Conservation (phyloP, 768 basidiomycete genomes). For the Gyrodon lividus region DNA sequence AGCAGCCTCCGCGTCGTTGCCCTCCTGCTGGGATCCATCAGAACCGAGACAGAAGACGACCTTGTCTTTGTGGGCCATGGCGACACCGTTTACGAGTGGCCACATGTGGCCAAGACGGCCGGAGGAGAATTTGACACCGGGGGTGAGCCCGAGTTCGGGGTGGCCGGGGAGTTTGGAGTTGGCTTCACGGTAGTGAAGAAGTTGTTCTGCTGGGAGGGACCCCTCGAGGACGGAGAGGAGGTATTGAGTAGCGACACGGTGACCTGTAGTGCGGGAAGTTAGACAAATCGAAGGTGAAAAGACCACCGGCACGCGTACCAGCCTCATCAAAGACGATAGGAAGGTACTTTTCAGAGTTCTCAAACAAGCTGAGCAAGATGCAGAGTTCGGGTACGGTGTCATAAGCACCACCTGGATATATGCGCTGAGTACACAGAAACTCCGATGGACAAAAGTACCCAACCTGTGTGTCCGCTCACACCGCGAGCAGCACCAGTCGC, state of each 20-base stretch:
- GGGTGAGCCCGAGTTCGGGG: slow-evolving; percentile 85
- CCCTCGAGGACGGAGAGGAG: slow-evolving; percentile 79
- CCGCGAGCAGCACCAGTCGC: slow-evolving; percentile 84
- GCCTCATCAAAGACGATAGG: slow-evolving; percentile 82
- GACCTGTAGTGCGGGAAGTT: slow-evolving; percentile 46
- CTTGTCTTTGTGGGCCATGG: slow-evolving; percentile 76
- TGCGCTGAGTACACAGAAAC: not conserved
- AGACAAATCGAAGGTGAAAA: not conserved
- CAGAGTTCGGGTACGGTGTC: slow-evolving; percentile 85
- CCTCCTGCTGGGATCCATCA: slow-evolving; percentile 90
- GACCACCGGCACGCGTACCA: slow-evolving; percentile 43
- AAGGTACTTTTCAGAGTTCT: slow-evolving; percentile 56
- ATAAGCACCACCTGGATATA: slow-evolving; percentile 53
- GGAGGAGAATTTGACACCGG: slow-evolving; percentile 92
- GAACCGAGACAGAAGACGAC: slow-evolving; percentile 82
- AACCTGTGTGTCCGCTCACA: slow-evolving; percentile 83
- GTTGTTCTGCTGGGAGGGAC: slow-evolving; percentile 65
- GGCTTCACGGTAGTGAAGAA: slow-evolving; percentile 83
- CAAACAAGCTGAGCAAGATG: slow-evolving; percentile 73
- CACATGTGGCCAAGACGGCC: slow-evolving; percentile 93
- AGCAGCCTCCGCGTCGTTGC: slow-evolving; percentile 88
- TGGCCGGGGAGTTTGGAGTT: slow-evolving; percentile 87
- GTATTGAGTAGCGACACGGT: slow-evolving; percentile 90
- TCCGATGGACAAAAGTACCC: not conserved
- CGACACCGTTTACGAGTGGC: slow-evolving; percentile 84